Conservation (phyloP, 371 early-diverging fungal genomes). For the Mortierella sp. region DNA sequence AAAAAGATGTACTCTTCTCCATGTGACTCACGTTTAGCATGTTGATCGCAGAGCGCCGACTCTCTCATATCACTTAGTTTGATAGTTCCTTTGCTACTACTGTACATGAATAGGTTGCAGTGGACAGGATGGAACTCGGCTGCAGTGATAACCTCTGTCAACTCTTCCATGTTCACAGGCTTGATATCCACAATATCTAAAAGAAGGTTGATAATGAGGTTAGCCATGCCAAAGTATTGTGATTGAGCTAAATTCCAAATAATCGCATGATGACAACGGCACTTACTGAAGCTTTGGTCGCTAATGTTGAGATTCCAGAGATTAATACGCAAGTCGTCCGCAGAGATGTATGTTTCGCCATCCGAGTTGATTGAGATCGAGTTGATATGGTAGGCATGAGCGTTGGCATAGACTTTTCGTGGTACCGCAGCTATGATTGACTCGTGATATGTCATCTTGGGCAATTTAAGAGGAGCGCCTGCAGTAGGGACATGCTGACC, state of each 20-base stretch:
- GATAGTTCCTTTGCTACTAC: constrained; percentile 98
- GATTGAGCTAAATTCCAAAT: not conserved
- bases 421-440: constrained; percentile 96
- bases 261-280: not conserved
- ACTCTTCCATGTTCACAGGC: constrained; percentile 98
- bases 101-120: constrained; percentile 98
- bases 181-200: constrained; percentile 99
- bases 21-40: constrained; percentile 86
- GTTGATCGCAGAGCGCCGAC: constrained; percentile 94
- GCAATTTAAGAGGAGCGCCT: constrained; percentile 75
- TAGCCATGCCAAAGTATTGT: not conserved
- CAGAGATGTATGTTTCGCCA: constrained; percentile 96
- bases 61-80: constrained; percentile 97
- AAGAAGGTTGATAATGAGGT: not conserved
- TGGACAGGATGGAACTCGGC: constrained; percentile 97
- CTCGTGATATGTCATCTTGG: constrained; percentile 92
- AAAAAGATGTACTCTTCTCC: no score
- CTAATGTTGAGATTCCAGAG: constrained; percentile 97
- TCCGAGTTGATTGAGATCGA: constrained; percentile 98
- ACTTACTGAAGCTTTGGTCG: constrained; percentile 96
- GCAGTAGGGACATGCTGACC: constrained; percentile 63
- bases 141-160: constrained; percentile 99
- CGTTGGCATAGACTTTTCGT: constrained; percentile 96
- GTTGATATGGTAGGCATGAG: constrained; percentile 99
- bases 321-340: constrained; percentile 99